A percentile compares a stretch with the other conserved stretches of the same genome.
phyloP scores from a whole-genome alignment of 179 eudicot genomes.

The Corrigiola litoralis region DNA sequence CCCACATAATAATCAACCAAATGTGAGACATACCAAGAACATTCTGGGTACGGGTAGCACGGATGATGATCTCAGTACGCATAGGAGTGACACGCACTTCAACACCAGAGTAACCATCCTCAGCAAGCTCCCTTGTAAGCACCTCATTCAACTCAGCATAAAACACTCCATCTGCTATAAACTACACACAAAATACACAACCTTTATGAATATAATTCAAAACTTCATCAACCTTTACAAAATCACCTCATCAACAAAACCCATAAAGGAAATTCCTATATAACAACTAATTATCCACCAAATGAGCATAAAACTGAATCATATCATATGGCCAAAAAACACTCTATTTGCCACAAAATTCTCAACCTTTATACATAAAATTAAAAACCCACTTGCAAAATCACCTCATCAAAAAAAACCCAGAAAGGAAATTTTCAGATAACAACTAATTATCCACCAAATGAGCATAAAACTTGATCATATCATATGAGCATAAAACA shows the following conservation, averaged over 20 bases:
- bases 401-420: not conserved
- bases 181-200: conserved; percentile 15
- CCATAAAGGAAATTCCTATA: not conserved
- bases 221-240: too few relatives aligned
- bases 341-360: too few relatives aligned
- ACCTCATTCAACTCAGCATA: conserved; percentile 50
- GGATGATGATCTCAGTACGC: conserved; percentile 55
- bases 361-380: too few relatives aligned
- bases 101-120: conserved; percentile 59
- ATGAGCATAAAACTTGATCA: too few relatives aligned
- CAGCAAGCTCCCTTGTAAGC: conserved; percentile 45
- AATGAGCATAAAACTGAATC: too few relatives aligned
- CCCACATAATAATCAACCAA: not conserved
- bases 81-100: conserved; percentile 55
- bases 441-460: too few relatives aligned
- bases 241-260: too few relatives aligned
- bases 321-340: too few relatives aligned
- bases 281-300: too few relatives aligned
- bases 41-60: conserved; percentile 55
- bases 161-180: conserved; percentile 54
- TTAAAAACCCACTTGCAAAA: too few relatives aligned
- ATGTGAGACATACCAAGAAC: conserved; percentile 32
- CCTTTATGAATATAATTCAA: not conserved
- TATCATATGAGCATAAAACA: too few relatives aligned
- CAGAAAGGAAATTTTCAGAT: not conserved